Percentiles rank a stretch among this genome's conserved stretches.
Conservation (phyloP, 2,329 filamentous ascomycete genomes). For the Nannizzia gypsea region DNA sequence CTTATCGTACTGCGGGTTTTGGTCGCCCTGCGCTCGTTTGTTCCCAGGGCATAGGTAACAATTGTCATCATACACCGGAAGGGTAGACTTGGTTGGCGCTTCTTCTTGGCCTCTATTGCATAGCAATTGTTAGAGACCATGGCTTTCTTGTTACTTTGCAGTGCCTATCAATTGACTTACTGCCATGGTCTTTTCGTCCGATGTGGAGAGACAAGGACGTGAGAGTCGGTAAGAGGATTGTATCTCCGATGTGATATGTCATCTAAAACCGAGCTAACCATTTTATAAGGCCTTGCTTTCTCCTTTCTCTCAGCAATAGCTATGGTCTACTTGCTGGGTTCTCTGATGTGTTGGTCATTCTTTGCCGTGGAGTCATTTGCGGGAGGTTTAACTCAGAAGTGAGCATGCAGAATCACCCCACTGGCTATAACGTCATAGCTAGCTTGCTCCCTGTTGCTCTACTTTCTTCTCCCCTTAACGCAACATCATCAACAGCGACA, state of each 20-base stretch:
- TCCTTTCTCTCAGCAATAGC: background rate
- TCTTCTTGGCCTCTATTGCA: constrained; percentile 63
- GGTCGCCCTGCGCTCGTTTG: constrained; percentile 70
- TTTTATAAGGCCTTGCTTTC: constrained; percentile 24
- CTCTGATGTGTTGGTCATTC: too few species aligned
- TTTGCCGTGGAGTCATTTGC: too few species aligned
- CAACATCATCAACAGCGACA: too few species aligned
- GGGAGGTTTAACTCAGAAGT: too few species aligned
- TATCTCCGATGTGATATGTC: constrained; percentile 94
- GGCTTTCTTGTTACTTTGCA: background rate
- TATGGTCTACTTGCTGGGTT: too few species aligned
- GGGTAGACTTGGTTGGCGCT: constrained; percentile 50
- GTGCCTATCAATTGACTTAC: constrained; percentile 43
- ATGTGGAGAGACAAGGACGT: constrained; percentile 91
- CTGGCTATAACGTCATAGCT: too few species aligned
- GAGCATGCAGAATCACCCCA: too few species aligned
- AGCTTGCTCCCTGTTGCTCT: too few species aligned
- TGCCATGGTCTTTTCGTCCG: constrained; percentile 97
- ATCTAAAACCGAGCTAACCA: constrained; percentile 69
- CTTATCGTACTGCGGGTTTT: constrained; percentile 72
- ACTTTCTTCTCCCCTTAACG: too few species aligned
- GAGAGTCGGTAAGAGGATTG: constrained; percentile 80
- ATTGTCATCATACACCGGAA: constrained; percentile 76
- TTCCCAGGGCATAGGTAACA: constrained; percentile 96
- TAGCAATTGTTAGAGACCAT: background rate